A percentile compares a stretch with the other conserved stretches of the same genome.
These are phyloP conservation scores for Vanderwaltozyma verrucispora DNA, from an alignment of 805 yeast species.

Conservation along the genomic window DNA sequence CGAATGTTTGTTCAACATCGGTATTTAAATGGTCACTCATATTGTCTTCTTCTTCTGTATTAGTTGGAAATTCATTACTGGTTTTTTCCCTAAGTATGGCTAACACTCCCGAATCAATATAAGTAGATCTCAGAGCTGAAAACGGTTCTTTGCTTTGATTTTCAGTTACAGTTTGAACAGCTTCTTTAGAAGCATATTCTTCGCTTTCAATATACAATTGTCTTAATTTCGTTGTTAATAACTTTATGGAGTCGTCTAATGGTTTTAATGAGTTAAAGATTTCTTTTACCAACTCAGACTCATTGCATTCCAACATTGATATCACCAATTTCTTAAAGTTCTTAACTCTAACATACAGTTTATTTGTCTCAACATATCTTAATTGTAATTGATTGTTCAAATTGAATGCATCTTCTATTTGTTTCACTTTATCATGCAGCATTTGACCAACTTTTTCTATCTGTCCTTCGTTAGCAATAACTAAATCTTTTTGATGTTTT, in stretches of 20 bases:
- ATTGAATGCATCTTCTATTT: constrained; percentile 14
- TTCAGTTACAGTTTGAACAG: constrained; percentile 5
- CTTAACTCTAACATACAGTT: constrained; percentile 16
- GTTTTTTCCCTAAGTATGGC: not conserved
- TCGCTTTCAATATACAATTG: constrained; percentile 20
- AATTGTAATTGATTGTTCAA: constrained; percentile 11
- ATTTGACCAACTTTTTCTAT: constrained; percentile 6
- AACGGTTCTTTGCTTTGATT: not conserved
- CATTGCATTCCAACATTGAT: constrained; percentile 7
- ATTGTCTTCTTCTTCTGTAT: too few species aligned
- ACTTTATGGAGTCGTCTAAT: constrained; percentile 20
- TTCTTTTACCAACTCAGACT: constrained; percentile 3
- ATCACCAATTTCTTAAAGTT: constrained; percentile 11
- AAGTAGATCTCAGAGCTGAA: not conserved
- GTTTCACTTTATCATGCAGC: constrained; percentile 13
- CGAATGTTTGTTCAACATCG: not conserved
- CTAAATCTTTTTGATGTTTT: constrained; percentile 55
- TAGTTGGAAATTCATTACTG: too few species aligned
- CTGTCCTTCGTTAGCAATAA: constrained; percentile 8
- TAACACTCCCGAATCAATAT: constrained; percentile 5
- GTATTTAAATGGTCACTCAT: not conserved
- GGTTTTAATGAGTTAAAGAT: constrained; percentile 19
- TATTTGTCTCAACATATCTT: constrained; percentile 10
- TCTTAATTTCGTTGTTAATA: constrained; percentile 17
- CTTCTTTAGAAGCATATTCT: constrained; percentile 18